Conservation (phyloP, 352 stramenopile genomes). For the Blastocystis sp. region DNA sequence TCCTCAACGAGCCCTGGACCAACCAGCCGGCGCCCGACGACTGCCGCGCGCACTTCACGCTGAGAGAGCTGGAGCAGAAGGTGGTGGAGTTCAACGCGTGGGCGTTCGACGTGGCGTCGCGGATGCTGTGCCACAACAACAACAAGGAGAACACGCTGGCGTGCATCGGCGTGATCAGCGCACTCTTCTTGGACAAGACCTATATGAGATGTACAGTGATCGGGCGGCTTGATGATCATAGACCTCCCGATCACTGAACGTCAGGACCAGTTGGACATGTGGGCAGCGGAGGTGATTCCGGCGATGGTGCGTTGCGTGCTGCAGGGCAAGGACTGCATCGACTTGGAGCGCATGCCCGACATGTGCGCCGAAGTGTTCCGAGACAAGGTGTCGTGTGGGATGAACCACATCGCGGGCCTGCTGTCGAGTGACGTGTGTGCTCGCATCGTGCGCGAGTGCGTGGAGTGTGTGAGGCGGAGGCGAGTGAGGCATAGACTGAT, state of each 20-base stretch:
- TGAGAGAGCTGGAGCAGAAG: not conserved
- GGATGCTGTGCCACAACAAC: not conserved
- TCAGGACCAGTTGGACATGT: constrained; percentile 43
- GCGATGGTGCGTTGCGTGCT: constrained; percentile 5
- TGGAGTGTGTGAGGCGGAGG: not conserved
- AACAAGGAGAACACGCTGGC: not conserved
- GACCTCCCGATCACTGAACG: constrained; percentile 21
- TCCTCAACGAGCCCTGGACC: not conserved
- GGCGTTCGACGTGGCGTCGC: not conserved
- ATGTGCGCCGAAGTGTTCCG: not conserved
- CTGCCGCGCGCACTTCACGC: not conserved
- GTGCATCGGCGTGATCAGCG: not conserved
- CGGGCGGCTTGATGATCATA: not conserved
- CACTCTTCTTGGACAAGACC: not conserved
- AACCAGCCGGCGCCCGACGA: not conserved
- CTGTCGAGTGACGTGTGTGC: constrained; percentile 1
- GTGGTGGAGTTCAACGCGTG: not conserved
- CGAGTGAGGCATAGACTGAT: constrained; percentile 22
- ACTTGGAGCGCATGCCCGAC: not conserved
- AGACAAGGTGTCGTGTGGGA: not conserved
- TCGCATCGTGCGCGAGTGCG: not conserved
- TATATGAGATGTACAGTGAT: not conserved
- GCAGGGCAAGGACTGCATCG: not conserved
- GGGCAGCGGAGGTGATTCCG: constrained; percentile 29
- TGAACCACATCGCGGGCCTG: not conserved